phyloP scores from a whole-genome alignment of 176 grass and related monocot species.

The Oryza brachyantha region DNA sequence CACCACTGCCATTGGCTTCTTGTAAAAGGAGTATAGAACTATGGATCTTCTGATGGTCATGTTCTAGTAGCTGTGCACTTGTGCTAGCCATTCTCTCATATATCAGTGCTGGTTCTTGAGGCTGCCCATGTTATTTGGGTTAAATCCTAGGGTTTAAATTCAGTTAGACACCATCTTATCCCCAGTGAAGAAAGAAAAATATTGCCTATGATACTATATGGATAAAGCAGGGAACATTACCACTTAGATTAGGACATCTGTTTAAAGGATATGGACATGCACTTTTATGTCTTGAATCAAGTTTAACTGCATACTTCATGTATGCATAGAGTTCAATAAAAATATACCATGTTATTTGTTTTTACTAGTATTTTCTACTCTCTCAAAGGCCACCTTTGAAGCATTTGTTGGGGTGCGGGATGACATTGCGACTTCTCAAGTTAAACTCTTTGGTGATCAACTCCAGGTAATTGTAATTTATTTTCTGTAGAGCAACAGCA shows the following conservation, averaged over 20 bases:
- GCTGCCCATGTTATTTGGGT: background rate
- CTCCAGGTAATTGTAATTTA: constrained; percentile 39
- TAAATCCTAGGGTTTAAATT: constrained; percentile 1
- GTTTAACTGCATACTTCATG: background rate
- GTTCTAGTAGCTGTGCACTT: background rate
- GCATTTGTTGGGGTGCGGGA: constrained; percentile 86
- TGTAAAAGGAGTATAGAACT: no score
- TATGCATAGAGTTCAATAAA: background rate
- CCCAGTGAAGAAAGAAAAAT: background rate
- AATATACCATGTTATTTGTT: background rate
- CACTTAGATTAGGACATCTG: background rate
- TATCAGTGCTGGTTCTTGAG: background rate
- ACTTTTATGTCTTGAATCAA: background rate
- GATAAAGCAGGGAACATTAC: background rate
- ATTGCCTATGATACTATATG: background rate
- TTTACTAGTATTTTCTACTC: constrained; percentile 19
- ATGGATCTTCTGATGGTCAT: background rate
- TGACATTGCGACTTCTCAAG: constrained; percentile 75
- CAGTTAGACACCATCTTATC: background rate
- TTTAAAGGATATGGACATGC: background rate
- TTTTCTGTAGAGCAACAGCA: constrained; percentile 11
- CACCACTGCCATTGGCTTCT: no score
- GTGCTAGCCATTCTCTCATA: background rate
- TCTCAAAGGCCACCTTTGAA: constrained; percentile 83
- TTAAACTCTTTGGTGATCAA: constrained; percentile 83